Evolutionary conservation across 805 yeast genomes (phyloP).

Genomic region (Wickerhamiella occidentalis): DNA sequence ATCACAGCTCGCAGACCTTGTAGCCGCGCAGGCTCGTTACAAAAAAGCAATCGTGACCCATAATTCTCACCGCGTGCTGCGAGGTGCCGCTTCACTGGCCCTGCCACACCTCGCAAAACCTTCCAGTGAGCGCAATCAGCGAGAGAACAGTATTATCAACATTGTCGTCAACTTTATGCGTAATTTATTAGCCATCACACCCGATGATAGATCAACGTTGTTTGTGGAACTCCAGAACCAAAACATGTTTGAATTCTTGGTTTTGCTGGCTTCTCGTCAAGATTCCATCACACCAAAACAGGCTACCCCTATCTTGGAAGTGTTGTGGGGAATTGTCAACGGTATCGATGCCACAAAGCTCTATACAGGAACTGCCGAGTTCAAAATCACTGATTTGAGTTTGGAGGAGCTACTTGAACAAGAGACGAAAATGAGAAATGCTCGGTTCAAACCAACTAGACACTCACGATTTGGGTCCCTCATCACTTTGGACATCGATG

Average conservation of each 20-base stretch:
- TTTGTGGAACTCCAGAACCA: constrained; percentile 50
- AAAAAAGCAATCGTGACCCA: constrained; percentile 53
- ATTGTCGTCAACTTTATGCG: constrained; percentile 63
- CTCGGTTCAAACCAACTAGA: constrained; percentile 43
- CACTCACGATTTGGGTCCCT: constrained; percentile 89
- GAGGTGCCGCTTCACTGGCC: constrained; percentile 57
- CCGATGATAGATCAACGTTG: constrained; percentile 53
- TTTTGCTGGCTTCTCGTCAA: constrained; percentile 21
- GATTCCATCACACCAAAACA: neutral
- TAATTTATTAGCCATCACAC: constrained; percentile 68
- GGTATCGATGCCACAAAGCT: constrained; percentile 38
- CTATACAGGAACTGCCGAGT: constrained; percentile 15
- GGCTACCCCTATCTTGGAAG: constrained; percentile 44
- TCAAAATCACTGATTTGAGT: constrained; percentile 12
- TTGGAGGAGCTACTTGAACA: constrained; percentile 40
- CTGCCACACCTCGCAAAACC: constrained; percentile 31
- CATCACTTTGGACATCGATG: constrained; percentile 48
- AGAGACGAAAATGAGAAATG: constrained; percentile 45
- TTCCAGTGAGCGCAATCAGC: constrained; percentile 46
- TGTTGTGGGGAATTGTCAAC: constrained; percentile 48
- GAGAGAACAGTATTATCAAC: constrained; percentile 62
- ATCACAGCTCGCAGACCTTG: constrained; percentile 36
- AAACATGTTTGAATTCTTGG: constrained; percentile 57
- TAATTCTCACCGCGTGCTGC: constrained; percentile 49
- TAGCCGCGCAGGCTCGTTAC: constrained; percentile 55